phyloP scores from a whole-genome alignment of 768 basidiomycete species.

The Pulveroboletus sp. region DNA sequence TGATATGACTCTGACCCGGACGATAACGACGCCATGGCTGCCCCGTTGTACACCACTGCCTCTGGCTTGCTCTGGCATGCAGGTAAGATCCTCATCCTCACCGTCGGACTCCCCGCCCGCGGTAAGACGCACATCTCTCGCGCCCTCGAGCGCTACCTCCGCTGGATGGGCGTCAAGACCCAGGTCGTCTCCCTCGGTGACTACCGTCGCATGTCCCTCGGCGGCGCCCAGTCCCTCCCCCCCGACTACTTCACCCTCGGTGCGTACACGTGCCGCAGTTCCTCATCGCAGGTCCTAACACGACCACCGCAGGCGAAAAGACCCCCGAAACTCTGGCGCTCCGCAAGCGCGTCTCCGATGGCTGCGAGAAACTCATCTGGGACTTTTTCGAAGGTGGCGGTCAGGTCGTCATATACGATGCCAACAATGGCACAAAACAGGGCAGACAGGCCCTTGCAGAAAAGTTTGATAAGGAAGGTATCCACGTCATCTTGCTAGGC shows the following conservation, averaged over 20 bases:
- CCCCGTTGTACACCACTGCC: constrained; percentile 92
- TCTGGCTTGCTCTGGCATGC: constrained; percentile 86
- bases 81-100: constrained; percentile 90
- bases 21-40: constrained; percentile 55
- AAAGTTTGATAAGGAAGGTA: constrained; percentile 79
- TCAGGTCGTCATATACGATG: constrained; percentile 98
- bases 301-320: constrained; percentile 57
- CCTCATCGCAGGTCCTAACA: background rate
- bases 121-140: constrained; percentile 97
- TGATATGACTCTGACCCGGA: background rate
- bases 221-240: constrained; percentile 83
- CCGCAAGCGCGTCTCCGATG: constrained; percentile 65
- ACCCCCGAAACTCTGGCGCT: constrained; percentile 75
- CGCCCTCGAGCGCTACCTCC: constrained; percentile 91
- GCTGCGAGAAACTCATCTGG: constrained; percentile 87
- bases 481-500: constrained; percentile 95
- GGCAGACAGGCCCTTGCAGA: constrained; percentile 69
- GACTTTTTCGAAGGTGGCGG: constrained; percentile 84
- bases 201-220: constrained; percentile 85
- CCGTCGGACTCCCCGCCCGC: constrained; percentile 89
- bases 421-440: constrained; percentile 81
- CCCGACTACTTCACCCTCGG: constrained; percentile 89
- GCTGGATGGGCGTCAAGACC: constrained; percentile 98
- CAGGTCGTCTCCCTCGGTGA: constrained; percentile 94
- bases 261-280: constrained; percentile 24